Conservation (phyloP, 2,329 filamentous ascomycete genomes). For the Hypoxylon sp. region DNA sequence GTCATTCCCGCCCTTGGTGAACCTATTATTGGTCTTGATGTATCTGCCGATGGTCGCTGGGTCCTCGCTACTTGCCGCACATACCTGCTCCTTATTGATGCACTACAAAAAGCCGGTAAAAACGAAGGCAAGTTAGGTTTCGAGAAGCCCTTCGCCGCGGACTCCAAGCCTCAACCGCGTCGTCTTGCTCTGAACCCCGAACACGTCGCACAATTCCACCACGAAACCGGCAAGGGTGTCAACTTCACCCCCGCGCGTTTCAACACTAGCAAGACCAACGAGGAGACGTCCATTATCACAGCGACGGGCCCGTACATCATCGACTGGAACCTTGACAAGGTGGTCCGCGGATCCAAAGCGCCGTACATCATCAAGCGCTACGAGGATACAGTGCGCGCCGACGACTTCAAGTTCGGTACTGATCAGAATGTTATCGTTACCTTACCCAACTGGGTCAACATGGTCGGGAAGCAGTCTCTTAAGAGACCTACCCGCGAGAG, state of each 20-base stretch:
- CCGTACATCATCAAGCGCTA: constrained; percentile 98
- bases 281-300: constrained; percentile 95
- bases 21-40: constrained; percentile 92
- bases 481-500: constrained; percentile 92
- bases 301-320: constrained; percentile 96
- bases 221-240: constrained; percentile 88
- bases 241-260: constrained; percentile 92
- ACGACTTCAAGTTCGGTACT: constrained; percentile 96
- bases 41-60: constrained; percentile 95
- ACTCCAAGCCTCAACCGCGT: constrained; percentile 90
- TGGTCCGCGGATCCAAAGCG: constrained; percentile 80
- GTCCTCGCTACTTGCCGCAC: constrained; percentile 92
- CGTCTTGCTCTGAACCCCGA: constrained; percentile 88
- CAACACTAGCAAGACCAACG: constrained; percentile 82
- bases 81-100: constrained; percentile 92
- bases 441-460: constrained; percentile 95
- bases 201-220: constrained; percentile 96
- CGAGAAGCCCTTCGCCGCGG: constrained; percentile 90
- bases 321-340: constrained; percentile 94
- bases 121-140: constrained; percentile 99
- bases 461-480: constrained; percentile 87
- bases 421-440: constrained; percentile 99
- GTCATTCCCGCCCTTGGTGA: constrained; percentile 95
- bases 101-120: constrained; percentile 89
- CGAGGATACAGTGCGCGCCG: constrained; percentile 92